Percentiles rank a stretch among this genome's conserved stretches.
phyloP scores from a whole-genome alignment of 352 stramenopile species.

The Globisporangium rhizosaccharum region DNA sequence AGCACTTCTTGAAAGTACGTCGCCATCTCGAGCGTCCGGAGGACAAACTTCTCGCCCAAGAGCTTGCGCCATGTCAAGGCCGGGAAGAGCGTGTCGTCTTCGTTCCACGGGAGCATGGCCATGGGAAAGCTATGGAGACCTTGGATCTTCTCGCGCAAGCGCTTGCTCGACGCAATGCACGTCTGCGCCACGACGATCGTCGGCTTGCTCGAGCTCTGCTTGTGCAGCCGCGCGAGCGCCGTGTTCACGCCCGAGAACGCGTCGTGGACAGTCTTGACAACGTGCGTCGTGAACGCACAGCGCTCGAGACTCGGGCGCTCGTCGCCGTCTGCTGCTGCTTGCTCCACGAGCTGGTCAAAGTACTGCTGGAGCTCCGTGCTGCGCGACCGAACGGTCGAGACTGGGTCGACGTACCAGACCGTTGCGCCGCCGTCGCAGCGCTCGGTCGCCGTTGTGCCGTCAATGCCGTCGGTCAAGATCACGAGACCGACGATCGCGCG shows the following conservation, averaged over 20 bases:
- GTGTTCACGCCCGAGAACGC: constrained; percentile 87
- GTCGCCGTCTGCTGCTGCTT: constrained; percentile 24
- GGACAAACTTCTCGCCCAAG: constrained; percentile 69
- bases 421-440: constrained; percentile 35
- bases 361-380: constrained; percentile 43
- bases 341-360: constrained; percentile 45
- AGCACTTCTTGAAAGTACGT: constrained; percentile 89
- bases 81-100: constrained; percentile 77
- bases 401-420: constrained; percentile 68
- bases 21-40: constrained; percentile 76
- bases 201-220: constrained; percentile 49
- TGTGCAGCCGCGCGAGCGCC: constrained; percentile 80
- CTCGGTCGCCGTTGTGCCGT: constrained; percentile 8
- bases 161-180: constrained; percentile 49
- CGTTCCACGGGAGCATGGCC: constrained; percentile 80
- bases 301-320: constrained; percentile 28
- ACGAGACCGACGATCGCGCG: constrained; percentile 53
- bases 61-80: constrained; percentile 93
- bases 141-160: constrained; percentile 76
- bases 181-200: constrained; percentile 89
- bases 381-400: constrained; percentile 48
- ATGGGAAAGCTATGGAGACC: constrained; percentile 92
- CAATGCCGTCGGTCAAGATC: constrained; percentile 35
- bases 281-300: constrained; percentile 54
- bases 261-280: constrained; percentile 73